Base-by-base conservation (phyloP, 2,329 filamentous ascomycete genomes). In the Rhynchosporium graminicola region DNA sequence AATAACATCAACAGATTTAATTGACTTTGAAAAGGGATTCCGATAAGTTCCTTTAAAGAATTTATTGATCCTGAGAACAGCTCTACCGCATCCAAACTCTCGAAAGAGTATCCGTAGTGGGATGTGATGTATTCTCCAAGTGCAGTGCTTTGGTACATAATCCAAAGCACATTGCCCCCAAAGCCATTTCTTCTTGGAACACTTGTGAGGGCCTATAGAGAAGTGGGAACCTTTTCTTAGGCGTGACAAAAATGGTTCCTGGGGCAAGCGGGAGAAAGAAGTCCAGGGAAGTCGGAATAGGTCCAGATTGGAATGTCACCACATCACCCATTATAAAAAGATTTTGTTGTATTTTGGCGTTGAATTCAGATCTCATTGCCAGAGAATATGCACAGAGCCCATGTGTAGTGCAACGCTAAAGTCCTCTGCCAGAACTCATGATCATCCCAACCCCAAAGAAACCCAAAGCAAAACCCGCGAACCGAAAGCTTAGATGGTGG, bases 401-500 rank as follows among this genome's bases (percentile, higher is more conserved):
- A 68, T 72, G 65, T 72, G 68, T 69, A 67, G 72, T 73, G 71
- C 71, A 71, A 71, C 66, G 69, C 72, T 71, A 70, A 70, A 65
- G 59, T 63, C 69, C 67, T 65, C 64, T 63, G 61, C 68, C 67
- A 64, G 56, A 58, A 63, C 31, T 70, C 64, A 68, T 70, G 62
- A 65, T 64, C 67, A 69, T 65, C 69, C 71, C 65, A 69, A 65
- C 54, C 67, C 66, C 68, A 73, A 71, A 72, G 65, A 71, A 73
- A 72, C 69, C 68, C 33, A 36, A 71, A 70, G 67, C 67, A 72
- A 70, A 65, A 67, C 67, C 65, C 57, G 60, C 62, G 64, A 50
- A 58, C 59, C 63, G 55, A 67, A 67, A 67, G 69, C 67, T 70
- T 95, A 99, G 81, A 99, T 98, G 77, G 91, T 94, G 75, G 95